Evolutionary conservation across 139 green algal species (phyloP), one percentile per base, ranked within the genome.

Genomic region (Chlorella sp.): DNA sequence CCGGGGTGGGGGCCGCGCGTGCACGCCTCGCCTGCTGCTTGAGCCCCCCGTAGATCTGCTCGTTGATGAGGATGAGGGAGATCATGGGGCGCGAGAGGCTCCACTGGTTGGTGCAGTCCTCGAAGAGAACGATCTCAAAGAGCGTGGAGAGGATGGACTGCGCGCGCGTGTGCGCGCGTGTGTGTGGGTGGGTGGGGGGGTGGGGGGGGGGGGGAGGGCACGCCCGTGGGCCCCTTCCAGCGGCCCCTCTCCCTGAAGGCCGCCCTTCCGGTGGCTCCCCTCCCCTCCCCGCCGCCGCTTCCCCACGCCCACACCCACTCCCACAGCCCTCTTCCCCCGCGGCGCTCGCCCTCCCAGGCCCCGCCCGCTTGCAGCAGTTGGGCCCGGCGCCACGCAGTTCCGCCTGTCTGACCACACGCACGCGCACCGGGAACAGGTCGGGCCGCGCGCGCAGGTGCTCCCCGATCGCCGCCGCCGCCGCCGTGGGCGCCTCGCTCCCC

Each of bases 81-180:
- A 99, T 92, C 91, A 99, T 98, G 59, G 96, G 96, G 45, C 96
- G 81, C 65, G 79, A 93, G 14, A 99, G 87, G 71, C 84, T 94
- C 96, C 96, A 99, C 87, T 98, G 94, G 83, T 99, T 99, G 80
- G 86, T 86, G 83, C 92, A 97, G 79, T 99, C 95, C 87, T 98
- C 94, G 82, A 99, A 99, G 50, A 99, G 79, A 23, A 97, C 91
- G 23, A 98, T 93, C 81, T 99, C 95, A 83, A 98, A 97, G 74
- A 99, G 85, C 4, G 91, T 91, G 43, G 86, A 86, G 33, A 98
- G 84, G 1, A 95, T 71, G 56, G 56, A 83, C n/a, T n/a, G n/a
- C n/a, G n/a, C n/a, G n/a, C n/a, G n/a, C n/a, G n/a, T n/a, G n/a
- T n/a, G n/a, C n/a, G n/a, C n/a, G n/a, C n/a, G n/a, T n/a, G n/a